Percentiles rank a stretch among this genome's conserved stretches.
phyloP scores from a whole-genome alignment of 2,329 filamentous ascomycete species.

The Lasiodiplodia gonubiensis region DNA sequence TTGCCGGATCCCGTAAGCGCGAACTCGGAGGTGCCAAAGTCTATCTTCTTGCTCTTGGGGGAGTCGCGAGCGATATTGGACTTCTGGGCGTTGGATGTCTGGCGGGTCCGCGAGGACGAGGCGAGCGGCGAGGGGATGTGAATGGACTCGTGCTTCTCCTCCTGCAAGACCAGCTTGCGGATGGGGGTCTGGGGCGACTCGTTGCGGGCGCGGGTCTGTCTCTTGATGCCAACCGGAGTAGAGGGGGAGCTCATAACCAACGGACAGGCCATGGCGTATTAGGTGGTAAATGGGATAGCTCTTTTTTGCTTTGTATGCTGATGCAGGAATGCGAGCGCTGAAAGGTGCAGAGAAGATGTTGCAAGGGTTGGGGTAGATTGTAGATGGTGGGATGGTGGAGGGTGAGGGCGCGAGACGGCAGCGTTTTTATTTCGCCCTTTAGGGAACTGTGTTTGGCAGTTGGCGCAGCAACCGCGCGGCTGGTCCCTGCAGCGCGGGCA shows the following conservation, averaged over 20 bases:
- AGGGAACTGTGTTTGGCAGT: slow-evolving; percentile 27
- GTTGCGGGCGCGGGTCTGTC: slow-evolving; percentile 22
- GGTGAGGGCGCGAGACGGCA: neutral
- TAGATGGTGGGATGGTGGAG: slow-evolving; percentile 13
- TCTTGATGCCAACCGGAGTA: slow-evolving; percentile 28
- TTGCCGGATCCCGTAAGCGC: slow-evolving; percentile 81
- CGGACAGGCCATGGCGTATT: slow-evolving; percentile 28
- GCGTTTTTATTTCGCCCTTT: slow-evolving; percentile 25
- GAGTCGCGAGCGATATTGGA: slow-evolving; percentile 85
- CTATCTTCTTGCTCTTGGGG: slow-evolving; percentile 83
- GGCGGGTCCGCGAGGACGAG: slow-evolving; percentile 22
- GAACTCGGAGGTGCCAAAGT: slow-evolving; percentile 92
- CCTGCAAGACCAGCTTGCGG: slow-evolving; percentile 29
- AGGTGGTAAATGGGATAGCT: slow-evolving; percentile 1
- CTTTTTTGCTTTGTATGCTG: slow-evolving; percentile 16
- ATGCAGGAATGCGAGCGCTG: slow-evolving; percentile 9
- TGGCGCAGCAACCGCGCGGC: slow-evolving; percentile 13
- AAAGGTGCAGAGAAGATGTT: slow-evolving; percentile 17
- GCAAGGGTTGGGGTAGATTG: slow-evolving; percentile 12
- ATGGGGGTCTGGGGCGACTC: slow-evolving; percentile 24
- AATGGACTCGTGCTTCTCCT: slow-evolving; percentile 27
- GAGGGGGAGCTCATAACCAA: slow-evolving; percentile 28
- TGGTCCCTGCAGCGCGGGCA: slow-evolving; percentile 1
- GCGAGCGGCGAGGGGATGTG: slow-evolving; percentile 27
- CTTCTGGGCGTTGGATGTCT: slow-evolving; percentile 75